Evolutionary conservation across 1,139 yeast genomes (phyloP).

Genomic region (Kodamaea ohmeri): DNA sequence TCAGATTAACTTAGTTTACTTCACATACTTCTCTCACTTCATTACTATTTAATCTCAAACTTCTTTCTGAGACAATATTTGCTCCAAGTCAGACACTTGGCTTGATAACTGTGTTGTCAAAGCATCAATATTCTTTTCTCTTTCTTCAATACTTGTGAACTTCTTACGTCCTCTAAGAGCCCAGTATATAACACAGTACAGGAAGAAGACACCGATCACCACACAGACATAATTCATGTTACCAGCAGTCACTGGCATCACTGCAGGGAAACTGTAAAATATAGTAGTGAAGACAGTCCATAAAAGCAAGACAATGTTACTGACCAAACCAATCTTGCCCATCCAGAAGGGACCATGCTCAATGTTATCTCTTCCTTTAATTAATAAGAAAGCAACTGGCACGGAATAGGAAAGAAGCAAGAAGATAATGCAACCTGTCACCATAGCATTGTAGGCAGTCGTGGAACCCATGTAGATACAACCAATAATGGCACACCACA

Average conservation of each 20-base stretch:
- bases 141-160: constrained; percentile 26
- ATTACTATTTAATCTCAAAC: not conserved
- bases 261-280: constrained; percentile 44
- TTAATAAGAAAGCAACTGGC: constrained; percentile 32
- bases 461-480: constrained; percentile 43
- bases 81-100: constrained; percentile 27
- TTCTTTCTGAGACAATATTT: constrained; percentile 18
- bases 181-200: constrained; percentile 39
- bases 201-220: constrained; percentile 35
- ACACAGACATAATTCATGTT: constrained; percentile 48
- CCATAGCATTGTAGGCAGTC: constrained; percentile 42
- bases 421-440: constrained; percentile 37
- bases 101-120: constrained; percentile 29
- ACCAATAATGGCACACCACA: constrained; percentile 37
- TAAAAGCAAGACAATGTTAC: constrained; percentile 24
- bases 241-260: constrained; percentile 44
- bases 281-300: constrained; percentile 45
- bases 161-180: constrained; percentile 34
- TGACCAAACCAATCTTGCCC: constrained; percentile 25
- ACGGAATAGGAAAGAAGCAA: constrained; percentile 35
- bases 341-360: constrained; percentile 52
- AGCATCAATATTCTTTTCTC: constrained; percentile 24
- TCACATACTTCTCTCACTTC: no score
- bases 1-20: no score
- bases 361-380: constrained; percentile 36